These are phyloP conservation scores for Diplodia scrobiculata DNA, from an alignment of 2,329 filamentous ascomycete species.

Conservation along the genomic window DNA sequence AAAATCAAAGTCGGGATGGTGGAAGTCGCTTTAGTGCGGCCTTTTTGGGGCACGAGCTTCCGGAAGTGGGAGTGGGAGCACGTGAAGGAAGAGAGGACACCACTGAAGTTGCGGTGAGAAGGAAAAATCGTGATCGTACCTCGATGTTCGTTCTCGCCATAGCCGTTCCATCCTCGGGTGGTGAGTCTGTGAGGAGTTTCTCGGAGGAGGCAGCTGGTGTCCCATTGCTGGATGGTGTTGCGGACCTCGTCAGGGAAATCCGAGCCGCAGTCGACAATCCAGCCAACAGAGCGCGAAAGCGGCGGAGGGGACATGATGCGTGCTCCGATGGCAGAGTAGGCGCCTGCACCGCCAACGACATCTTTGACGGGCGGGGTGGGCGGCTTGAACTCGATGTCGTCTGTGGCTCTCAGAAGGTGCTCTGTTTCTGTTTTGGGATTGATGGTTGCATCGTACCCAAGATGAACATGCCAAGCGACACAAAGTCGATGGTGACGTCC, in stretches of 20 bases:
- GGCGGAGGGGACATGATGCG: constrained; percentile 76
- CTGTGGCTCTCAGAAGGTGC: constrained; percentile 50
- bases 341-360: constrained; percentile 84
- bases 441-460: constrained; percentile 52
- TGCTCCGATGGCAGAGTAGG: constrained; percentile 84
- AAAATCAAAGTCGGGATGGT: neutral
- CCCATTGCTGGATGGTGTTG: constrained; percentile 69
- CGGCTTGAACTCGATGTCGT: constrained; percentile 85
- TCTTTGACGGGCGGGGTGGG: constrained; percentile 69
- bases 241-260: constrained; percentile 76
- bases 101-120: constrained; percentile 1
- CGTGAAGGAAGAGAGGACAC: neutral
- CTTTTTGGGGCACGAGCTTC: neutral
- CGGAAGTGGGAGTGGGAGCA: constrained; percentile 8
- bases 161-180: constrained; percentile 91
- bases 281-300: constrained; percentile 70
- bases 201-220: constrained; percentile 71
- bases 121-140: constrained; percentile 39
- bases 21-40: neutral
- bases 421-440: constrained; percentile 18
- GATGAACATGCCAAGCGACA: constrained; percentile 65
- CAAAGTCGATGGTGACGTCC: constrained; percentile 54
- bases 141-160: constrained; percentile 69
- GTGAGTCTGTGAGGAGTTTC: constrained; percentile 69
- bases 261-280: constrained; percentile 85